A percentile compares a stretch with the other conserved stretches of the same genome.
phyloP scores from a whole-genome alignment of 208 protist species.

The Leishmania guyanensis region DNA sequence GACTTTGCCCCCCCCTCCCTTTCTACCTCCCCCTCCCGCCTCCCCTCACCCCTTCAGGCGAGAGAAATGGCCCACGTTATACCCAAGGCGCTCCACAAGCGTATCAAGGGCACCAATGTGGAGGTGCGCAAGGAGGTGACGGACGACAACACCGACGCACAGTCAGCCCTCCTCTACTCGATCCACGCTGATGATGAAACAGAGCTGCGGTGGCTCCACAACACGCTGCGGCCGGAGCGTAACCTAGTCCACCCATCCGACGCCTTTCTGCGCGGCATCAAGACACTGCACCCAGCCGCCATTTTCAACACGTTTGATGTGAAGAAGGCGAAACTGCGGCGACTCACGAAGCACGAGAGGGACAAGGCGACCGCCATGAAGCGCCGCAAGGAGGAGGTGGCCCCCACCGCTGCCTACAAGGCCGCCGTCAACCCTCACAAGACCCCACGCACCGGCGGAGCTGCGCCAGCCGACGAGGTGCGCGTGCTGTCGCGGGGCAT shows the following conservation, averaged over 20 bases:
- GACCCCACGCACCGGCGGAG: conserved; percentile 62
- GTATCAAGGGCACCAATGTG: conserved; percentile 80
- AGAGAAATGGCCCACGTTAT: conserved; percentile 16
- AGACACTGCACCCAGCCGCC: conserved; percentile 64
- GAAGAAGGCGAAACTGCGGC: conserved; percentile 72
- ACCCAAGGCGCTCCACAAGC: conserved; percentile 46
- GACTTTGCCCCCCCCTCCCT: background rate
- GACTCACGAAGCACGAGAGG: conserved; percentile 71
- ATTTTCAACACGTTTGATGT: conserved; percentile 83
- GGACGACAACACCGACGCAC: conserved; percentile 46
- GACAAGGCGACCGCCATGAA: conserved; percentile 50
- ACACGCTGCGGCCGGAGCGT: conserved; percentile 63
- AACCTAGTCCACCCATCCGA: conserved; percentile 80
- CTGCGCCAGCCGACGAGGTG: conserved; percentile 53
- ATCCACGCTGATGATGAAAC: conserved; percentile 66
- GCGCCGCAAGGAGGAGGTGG: conserved; percentile 64
- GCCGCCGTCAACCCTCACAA: conserved; percentile 80
- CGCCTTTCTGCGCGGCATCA: conserved; percentile 77
- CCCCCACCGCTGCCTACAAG: conserved; percentile 76
- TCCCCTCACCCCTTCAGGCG: background rate
- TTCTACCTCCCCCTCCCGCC: background rate
- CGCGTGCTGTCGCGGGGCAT: conserved; percentile 59
- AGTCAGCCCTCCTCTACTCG: conserved; percentile 50
- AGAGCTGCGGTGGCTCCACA: conserved; percentile 73
- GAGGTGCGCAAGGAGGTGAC: conserved; percentile 53